These are phyloP conservation scores for Fusarium concolor DNA, from an alignment of 2,329 filamentous ascomycete species.

Conservation along the genomic window DNA sequence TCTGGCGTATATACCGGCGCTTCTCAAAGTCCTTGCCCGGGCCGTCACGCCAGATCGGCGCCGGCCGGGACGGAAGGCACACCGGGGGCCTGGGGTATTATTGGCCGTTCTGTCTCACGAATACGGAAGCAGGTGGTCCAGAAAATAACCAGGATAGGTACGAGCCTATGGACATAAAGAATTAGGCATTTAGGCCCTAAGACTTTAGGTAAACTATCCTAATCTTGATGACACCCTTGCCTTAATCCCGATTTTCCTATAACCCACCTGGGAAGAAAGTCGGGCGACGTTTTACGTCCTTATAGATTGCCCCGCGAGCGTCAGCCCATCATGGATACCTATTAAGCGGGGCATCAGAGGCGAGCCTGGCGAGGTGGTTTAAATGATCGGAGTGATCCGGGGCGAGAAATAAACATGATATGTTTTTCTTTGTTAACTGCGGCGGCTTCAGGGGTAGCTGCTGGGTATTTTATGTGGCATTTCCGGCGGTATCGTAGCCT, in stretches of 20 bases:
- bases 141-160: too few relatives aligned
- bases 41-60: constrained; percentile 13
- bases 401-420: constrained; percentile 24
- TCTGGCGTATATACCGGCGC: not conserved
- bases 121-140: constrained; percentile 33
- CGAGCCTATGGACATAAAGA: too few relatives aligned
- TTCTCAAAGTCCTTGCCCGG: constrained; percentile 20
- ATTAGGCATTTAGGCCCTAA: too few relatives aligned
- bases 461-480: not conserved
- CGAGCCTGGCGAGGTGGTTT: constrained; percentile 22
- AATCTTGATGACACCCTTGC: too few relatives aligned
- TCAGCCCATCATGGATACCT: constrained; percentile 37
- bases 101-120: constrained; percentile 31
- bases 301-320: constrained; percentile 21
- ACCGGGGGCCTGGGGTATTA: not conserved
- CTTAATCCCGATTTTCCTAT: too few relatives aligned
- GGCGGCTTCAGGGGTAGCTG: constrained; percentile 9
- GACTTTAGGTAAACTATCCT: too few relatives aligned
- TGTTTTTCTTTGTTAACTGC: constrained; percentile 17
- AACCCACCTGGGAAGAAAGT: not conserved
- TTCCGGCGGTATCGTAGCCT: constrained; percentile 13
- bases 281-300: constrained; percentile 12
- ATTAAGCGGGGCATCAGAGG: constrained; percentile 39
- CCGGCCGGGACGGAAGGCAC: constrained; percentile 26
- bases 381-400: constrained; percentile 44